phyloP scores from a whole-genome alignment of 2,329 filamentous ascomycete species.

The Penicillium sumatraense region DNA sequence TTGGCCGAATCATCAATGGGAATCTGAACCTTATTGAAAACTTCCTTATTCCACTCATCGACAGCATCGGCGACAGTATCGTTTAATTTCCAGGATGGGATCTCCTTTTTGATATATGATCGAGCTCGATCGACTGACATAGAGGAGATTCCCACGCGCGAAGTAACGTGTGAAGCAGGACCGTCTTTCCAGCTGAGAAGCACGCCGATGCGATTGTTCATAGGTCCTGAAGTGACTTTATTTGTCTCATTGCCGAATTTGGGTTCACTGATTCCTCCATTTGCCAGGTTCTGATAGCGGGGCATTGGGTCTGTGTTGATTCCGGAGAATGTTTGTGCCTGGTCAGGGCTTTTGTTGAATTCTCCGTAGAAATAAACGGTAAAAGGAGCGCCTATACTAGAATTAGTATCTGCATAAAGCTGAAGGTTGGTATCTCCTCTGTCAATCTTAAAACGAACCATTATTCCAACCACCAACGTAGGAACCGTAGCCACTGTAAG shows the following conservation, averaged over 20 bases:
- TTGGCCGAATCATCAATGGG: constrained; percentile 37
- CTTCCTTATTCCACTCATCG: constrained; percentile 63
- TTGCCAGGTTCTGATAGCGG: constrained; percentile 56
- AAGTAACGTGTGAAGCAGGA: constrained; percentile 56
- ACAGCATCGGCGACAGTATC: constrained; percentile 56
- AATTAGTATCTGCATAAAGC: background rate
- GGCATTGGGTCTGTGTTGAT: constrained; percentile 40
- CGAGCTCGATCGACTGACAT: constrained; percentile 69
- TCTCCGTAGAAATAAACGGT: constrained; percentile 52
- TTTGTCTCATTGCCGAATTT: constrained; percentile 50
- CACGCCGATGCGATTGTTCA: constrained; percentile 61
- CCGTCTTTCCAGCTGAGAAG: constrained; percentile 64
- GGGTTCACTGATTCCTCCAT: constrained; percentile 62
- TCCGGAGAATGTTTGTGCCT: constrained; percentile 44
- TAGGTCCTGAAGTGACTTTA: constrained; percentile 61
- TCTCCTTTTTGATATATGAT: constrained; percentile 66
- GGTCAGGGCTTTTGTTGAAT: constrained; percentile 43
- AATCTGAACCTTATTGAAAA: constrained; percentile 51
- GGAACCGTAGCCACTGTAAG: constrained; percentile 53
- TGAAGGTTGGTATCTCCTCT: too few relatives aligned
- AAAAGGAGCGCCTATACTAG: constrained; percentile 38
- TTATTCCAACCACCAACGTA: constrained; percentile 54
- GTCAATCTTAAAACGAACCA: constrained; percentile 25
- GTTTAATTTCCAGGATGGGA: constrained; percentile 66
- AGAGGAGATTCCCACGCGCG: constrained; percentile 69